Evolutionary conservation across 495 filamentous ascomycete species (phyloP), one percentile per base, ranked within the genome.

Genomic region (Trypethelium eluteriae): DNA sequence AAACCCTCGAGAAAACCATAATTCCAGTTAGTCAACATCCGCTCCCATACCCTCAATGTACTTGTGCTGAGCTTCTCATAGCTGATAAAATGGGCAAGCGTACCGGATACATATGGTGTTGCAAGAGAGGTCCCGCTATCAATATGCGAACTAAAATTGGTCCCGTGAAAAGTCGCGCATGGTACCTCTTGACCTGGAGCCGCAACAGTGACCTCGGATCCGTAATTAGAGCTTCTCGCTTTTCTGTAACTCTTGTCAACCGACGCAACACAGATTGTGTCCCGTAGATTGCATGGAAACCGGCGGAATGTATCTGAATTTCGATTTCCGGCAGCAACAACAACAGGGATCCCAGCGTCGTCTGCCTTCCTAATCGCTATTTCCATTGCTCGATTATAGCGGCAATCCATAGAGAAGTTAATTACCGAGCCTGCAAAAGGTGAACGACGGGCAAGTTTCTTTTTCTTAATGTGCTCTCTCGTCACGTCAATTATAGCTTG

Each of bases 371-470:
- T 25, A 53, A 53, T n/a, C 18, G 49, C 49, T 25, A n/a, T 53
- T 18, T 53, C n/a, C n/a, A 53, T 5, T 5, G 49, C n/a, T 16
- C 12, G 49, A n/a, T n/a, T 53, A 14, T 5, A 5, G 16, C 9
- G 9, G 49, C 11, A 14, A 9, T 5, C n/a, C 9, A 53, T 11
- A 14, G 49, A 53, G 12, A 53, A 16, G 16, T 53, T 16, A 25
- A 53, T 53, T 0, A 53, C 49, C 9, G 49, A 53, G 5, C 49
- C 49, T 53, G 49, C 49, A 53, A 53, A 53, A 53, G 49, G n/a
- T 14, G 49, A 14, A 5, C n/a, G 16, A 18, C 12, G 5, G 5
- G 11, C 11, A n/a, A 9, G 49, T 5, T n/a, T 9, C 12, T 53
- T 53, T 18, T 53, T 53, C 5, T 16, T 14, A 25, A 14, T 53